Conservation (phyloP, 495 filamentous ascomycete genomes). For the Penicillium steckii region DNA sequence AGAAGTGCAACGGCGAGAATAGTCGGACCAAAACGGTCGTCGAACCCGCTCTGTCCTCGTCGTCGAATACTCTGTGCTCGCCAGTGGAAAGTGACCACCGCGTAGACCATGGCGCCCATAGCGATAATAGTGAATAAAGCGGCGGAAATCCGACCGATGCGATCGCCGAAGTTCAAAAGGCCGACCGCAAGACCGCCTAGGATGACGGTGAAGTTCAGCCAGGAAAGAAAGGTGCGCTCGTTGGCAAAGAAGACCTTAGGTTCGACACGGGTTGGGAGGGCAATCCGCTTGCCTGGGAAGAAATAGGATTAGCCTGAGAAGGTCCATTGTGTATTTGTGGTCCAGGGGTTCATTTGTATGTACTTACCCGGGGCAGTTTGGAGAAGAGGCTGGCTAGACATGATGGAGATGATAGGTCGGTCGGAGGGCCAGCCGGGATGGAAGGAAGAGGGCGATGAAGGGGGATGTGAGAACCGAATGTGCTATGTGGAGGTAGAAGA, state of each 20-base stretch:
- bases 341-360: background rate
- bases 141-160: conserved; percentile 85
- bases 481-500: background rate
- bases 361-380: conserved; percentile 70
- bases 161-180: conserved; percentile 97
- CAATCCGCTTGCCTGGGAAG: conserved; percentile 93
- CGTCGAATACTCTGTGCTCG: conserved; percentile 87
- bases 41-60: conserved; percentile 91
- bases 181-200: conserved; percentile 93
- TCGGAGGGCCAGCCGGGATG: background rate
- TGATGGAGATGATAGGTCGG: conserved; percentile 28
- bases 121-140: conserved; percentile 92
- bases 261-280: conserved; percentile 95
- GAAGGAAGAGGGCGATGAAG: background rate
- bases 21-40: conserved; percentile 91
- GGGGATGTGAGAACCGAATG: background rate
- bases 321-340: background rate
- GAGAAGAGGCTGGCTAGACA: conserved; percentile 96
- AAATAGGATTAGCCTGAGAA: too few relatives aligned
- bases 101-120: conserved; percentile 94
- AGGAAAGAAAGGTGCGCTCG: conserved; percentile 97
- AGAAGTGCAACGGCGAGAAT: conserved; percentile 81
- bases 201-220: conserved; percentile 99
- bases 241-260: conserved; percentile 99
- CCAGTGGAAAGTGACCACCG: conserved; percentile 95